Evolutionary conservation across 208 protist genomes (phyloP).

Genomic region (Trypanosoma theileri): DNA sequence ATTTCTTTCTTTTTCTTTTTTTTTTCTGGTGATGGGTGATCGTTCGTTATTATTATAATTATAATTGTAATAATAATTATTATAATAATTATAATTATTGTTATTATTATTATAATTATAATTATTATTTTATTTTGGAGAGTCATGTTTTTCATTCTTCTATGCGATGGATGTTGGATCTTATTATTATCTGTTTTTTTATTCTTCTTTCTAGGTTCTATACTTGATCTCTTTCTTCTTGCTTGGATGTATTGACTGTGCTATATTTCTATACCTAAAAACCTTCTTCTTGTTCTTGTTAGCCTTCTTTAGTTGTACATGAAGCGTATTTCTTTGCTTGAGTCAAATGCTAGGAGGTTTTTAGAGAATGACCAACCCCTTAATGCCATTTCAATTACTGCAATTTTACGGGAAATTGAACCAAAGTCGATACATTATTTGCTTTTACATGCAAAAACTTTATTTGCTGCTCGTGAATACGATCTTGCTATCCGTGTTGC

Average conservation of each 20-base stretch:
- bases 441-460: slow-evolving; percentile 43
- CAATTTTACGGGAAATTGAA: slow-evolving; percentile 58
- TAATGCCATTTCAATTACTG: slow-evolving; percentile 66
- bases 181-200: no score
- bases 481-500: slow-evolving; percentile 55
- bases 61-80: no score
- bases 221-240: no score
- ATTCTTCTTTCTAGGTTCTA: no score
- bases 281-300: neutral
- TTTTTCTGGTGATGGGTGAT: no score
- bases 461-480: slow-evolving; percentile 71
- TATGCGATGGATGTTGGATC: no score
- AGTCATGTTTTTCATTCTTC: no score
- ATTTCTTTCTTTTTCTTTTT: no score
- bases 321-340: slow-evolving; percentile 24
- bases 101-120: no score
- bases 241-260: neutral
- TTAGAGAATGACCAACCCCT: slow-evolving; percentile 52
- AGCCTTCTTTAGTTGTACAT: slow-evolving; percentile 13
- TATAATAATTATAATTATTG: no score
- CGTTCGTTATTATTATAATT: no score
- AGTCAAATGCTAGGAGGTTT: slow-evolving; percentile 34
- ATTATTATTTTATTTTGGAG: no score
- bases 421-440: slow-evolving; percentile 31
- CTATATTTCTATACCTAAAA: neutral